Percentiles rank a stretch among this genome's conserved stretches.
phyloP scores from a whole-genome alignment of 1,139 yeast genomes.

The Kurtzmaniella natalensis region DNA sequence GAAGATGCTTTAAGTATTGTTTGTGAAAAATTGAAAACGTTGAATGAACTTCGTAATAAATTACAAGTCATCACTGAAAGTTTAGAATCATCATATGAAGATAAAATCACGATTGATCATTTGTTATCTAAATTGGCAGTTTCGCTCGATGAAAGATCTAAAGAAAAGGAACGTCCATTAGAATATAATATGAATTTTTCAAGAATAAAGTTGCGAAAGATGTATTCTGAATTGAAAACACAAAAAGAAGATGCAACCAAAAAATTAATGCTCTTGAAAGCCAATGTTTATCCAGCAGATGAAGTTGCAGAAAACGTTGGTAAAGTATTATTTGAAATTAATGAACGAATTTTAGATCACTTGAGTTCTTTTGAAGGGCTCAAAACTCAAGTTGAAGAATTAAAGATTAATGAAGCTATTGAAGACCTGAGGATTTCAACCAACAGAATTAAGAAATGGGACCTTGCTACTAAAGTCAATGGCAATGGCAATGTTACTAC shows the following conservation, averaged over 20 bases:
- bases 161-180: constrained; percentile 16
- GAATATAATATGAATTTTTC: constrained; percentile 13
- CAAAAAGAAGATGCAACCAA: constrained; percentile 16
- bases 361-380: constrained; percentile 13
- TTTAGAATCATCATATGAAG: constrained; percentile 11
- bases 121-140: constrained; percentile 15
- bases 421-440: neutral
- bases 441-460: neutral
- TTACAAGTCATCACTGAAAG: constrained; percentile 5
- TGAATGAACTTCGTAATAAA: constrained; percentile 4
- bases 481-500: neutral
- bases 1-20: constrained; percentile 1
- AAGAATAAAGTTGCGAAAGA: constrained; percentile 15
- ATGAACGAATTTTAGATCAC: constrained; percentile 15
- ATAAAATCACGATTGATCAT: constrained; percentile 15
- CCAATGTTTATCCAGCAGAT: constrained; percentile 12
- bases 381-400: neutral
- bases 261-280: constrained; percentile 24
- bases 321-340: constrained; percentile 19
- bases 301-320: constrained; percentile 18
- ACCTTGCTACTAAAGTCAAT: neutral
- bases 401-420: neutral
- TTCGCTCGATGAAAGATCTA: constrained; percentile 8
- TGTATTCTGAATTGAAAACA: constrained; percentile 15
- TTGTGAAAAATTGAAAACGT: neutral